Conservation (phyloP, 805 yeast genomes). For the Starmerella riodocensis region DNA sequence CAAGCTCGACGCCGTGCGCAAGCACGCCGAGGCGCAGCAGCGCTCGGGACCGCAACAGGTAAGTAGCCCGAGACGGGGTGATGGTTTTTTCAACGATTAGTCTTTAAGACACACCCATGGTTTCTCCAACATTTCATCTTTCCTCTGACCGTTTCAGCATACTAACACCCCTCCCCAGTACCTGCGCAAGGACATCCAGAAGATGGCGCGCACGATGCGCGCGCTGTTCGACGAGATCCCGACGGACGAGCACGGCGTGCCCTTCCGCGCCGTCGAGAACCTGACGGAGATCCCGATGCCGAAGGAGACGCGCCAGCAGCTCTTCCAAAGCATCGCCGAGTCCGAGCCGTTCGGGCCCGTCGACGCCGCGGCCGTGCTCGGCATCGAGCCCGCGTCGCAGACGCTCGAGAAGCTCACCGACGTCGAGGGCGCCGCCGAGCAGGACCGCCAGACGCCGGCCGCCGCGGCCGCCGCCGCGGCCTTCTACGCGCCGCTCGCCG, state of each 20-base stretch:
- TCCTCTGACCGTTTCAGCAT: conserved; percentile 20
- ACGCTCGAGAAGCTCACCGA: conserved; percentile 49
- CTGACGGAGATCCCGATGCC: conserved; percentile 92
- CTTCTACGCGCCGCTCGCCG: conserved; percentile 43
- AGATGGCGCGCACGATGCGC: conserved; percentile 50
- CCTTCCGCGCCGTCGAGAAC: conserved; percentile 44
- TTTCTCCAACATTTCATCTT: conserved; percentile 25
- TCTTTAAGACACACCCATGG: conserved; percentile 61
- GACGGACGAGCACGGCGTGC: conserved; percentile 19
- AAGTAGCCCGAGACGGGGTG: conserved; percentile 26
- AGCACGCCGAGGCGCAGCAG: conserved; percentile 36
- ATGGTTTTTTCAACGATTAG: conserved; percentile 54
- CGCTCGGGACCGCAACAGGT: conserved; percentile 21
- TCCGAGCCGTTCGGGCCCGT: conserved; percentile 91
- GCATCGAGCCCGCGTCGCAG: conserved; percentile 73
- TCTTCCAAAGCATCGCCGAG: conserved; percentile 82
- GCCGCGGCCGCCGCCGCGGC: conserved; percentile 22
- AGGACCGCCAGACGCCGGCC: conserved; percentile 13
- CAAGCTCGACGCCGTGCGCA: conserved; percentile 52
- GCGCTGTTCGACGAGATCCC: conserved; percentile 60
- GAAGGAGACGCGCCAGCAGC: conserved; percentile 61
- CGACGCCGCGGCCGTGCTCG: conserved; percentile 79
- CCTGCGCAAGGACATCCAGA: conserved; percentile 43
- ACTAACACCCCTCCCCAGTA: conserved; percentile 18
- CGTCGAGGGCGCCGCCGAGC: conserved; percentile 14